A percentile compares a stretch with the other conserved stretches of the same genome.
Evolutionary conservation across 306 rosid species (phyloP).

Genomic region (Alnus glutinosa): DNA sequence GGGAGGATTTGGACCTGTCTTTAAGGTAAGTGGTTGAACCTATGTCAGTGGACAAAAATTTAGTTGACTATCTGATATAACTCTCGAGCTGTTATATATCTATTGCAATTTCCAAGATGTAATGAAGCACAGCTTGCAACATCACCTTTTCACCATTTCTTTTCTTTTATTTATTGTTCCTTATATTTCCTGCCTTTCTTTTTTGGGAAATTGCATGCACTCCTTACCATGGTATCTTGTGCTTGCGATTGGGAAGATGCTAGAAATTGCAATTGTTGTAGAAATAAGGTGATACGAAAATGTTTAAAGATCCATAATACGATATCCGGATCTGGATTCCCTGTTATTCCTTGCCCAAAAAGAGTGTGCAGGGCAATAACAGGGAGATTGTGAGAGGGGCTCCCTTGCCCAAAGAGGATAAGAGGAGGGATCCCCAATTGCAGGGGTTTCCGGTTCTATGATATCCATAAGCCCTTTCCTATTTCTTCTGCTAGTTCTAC

Average conservation of each 20-base stretch:
- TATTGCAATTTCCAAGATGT: no score
- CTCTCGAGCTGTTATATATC: no score
- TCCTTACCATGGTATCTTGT: background rate
- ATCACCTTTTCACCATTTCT: background rate
- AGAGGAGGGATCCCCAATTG: no score
- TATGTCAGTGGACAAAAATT: background rate
- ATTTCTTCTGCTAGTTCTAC: background rate
- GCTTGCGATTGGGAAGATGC: background rate
- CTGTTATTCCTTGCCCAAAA: no score
- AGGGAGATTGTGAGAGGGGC: no score
- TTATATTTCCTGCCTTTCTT: background rate
- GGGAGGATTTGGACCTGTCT: conserved; percentile 93
- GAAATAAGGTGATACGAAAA: background rate
- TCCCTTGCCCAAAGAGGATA: no score
- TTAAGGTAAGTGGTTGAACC: conserved; percentile 44
- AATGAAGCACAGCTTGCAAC: background rate
- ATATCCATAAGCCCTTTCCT: background rate
- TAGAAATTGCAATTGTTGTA: background rate
- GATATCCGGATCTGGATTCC: no score
- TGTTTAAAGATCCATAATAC: background rate
- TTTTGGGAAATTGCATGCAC: background rate
- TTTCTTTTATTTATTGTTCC: background rate
- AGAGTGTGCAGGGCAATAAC: background rate
- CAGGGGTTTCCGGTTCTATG: no score
- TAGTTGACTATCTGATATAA: no score